Evolutionary conservation across 106 monocot genomes (phyloP).

Genomic region (Amphibolis antarctica): DNA sequence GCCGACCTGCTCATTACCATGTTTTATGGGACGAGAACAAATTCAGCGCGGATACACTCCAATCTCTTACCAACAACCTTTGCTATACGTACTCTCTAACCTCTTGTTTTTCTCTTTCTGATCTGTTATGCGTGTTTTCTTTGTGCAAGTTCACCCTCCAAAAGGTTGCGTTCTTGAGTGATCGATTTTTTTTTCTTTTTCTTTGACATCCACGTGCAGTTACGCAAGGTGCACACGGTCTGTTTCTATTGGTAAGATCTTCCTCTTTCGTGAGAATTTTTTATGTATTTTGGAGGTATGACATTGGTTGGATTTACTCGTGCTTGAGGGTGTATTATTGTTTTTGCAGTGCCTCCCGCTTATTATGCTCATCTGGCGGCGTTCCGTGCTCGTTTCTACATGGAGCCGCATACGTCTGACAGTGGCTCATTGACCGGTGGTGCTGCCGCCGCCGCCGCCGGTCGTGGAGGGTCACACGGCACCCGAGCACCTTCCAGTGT

Average conservation of each 20-base stretch:
- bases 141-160: no score
- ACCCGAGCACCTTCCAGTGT: slow-evolving; percentile 25
- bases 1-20: slow-evolving; percentile 88
- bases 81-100: slow-evolving; percentile 64
- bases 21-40: slow-evolving; percentile 94
- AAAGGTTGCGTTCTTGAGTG: no score
- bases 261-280: not conserved
- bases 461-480: slow-evolving; percentile 11
- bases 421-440: slow-evolving; percentile 54
- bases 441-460: slow-evolving; percentile 30
- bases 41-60: slow-evolving; percentile 57
- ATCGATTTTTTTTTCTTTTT: not conserved
- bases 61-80: slow-evolving; percentile 79
- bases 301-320: no score
- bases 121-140: no score
- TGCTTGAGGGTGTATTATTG: no score
- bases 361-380: slow-evolving; percentile 92
- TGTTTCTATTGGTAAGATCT: slow-evolving; percentile 12
- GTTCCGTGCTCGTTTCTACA: slow-evolving; percentile 77
- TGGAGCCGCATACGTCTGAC: slow-evolving; percentile 73
- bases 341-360: slow-evolving; percentile 68
- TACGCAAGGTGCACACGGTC: slow-evolving; percentile 17
- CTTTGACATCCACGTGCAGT: not conserved
- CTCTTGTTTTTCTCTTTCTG: not conserved
- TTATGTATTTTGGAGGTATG: no score